Evolutionary conservation across 2,329 filamentous ascomycete genomes (phyloP).

Genomic region (Aspergillus sp.): DNA sequence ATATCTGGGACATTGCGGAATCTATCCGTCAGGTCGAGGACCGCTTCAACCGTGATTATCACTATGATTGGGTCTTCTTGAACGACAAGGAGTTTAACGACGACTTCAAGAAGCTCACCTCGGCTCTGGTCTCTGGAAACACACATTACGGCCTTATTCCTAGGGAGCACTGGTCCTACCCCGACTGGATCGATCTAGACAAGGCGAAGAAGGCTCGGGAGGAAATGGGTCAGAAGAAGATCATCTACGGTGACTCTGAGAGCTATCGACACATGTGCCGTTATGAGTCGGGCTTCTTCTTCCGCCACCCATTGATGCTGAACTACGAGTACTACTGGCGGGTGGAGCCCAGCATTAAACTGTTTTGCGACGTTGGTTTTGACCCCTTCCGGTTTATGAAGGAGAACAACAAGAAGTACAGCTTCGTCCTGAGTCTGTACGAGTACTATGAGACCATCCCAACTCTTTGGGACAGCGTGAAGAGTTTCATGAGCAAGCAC

Average conservation of each 20-base stretch:
- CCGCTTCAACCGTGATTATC: slow-evolving; percentile 92
- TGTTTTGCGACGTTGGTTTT: slow-evolving; percentile 92
- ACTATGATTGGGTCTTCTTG: slow-evolving; percentile 99
- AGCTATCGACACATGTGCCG: slow-evolving; percentile 99
- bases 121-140: slow-evolving; percentile 83
- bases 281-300: slow-evolving; percentile 99
- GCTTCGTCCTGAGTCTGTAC: slow-evolving; percentile 90
- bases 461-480: slow-evolving; percentile 90
- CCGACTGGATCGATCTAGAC: slow-evolving; percentile 90
- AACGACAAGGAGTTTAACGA: slow-evolving; percentile 95
- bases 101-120: slow-evolving; percentile 87
- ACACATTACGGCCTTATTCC: slow-evolving; percentile 88
- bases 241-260: slow-evolving; percentile 96
- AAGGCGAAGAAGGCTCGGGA: slow-evolving; percentile 85
- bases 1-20: slow-evolving; percentile 93
- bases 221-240: slow-evolving; percentile 89
- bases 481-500: slow-evolving; percentile 87
- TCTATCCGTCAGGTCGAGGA: slow-evolving; percentile 97
- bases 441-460: slow-evolving; percentile 96
- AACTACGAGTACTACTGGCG: slow-evolving; percentile 99
- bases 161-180: slow-evolving; percentile 95
- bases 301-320: slow-evolving; percentile 86
- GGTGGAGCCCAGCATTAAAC: slow-evolving; percentile 92
- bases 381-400: slow-evolving; percentile 97
- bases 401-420: slow-evolving; percentile 97